Evolutionary conservation across 306 rosid genomes (phyloP), one percentile per base, ranked within the genome.

Genomic region (Cucurbita argyrosperma): DNA sequence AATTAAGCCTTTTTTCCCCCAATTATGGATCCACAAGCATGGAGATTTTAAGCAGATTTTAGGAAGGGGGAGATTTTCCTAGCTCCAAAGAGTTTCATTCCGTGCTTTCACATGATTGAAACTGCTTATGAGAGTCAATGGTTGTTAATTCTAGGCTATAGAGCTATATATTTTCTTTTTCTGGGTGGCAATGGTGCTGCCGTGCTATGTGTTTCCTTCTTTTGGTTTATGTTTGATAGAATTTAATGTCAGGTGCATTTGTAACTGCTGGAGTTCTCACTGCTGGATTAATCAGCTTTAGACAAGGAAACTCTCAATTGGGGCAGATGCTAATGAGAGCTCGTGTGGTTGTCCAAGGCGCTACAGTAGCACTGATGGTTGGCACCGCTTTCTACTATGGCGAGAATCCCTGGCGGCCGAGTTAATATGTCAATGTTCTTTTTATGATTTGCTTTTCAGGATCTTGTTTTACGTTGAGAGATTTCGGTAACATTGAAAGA

Each of bases 281-380:
- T 0, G 97, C 96, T 10, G 96, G 97, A 73, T 82, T 92, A 54
- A 84, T 92, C 57, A 92, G 96, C 77, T 92, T 92, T 84, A 82
- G 90, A 77, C 86, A 35, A 83, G 97, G 97, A 15, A 92, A 92
- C 80, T 92, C 97, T 72, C 86, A 85, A 49, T 63, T 88, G 80
- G 97, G 97, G 45, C 97, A 92, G 90, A 78, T 78, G 84, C 82
- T 92, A 76, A 92, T 92, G 97, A 85, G 97, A 83, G 96, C 95
- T 80, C 96, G 97, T 64, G 97, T 92, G 72, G 92, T 88, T 51
- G 92, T 77, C 55, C 97, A 92, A 77, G 97, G 96, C 77, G 95
- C 89, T 53, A 92, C 97, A 0, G 97, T 90, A 30, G 97, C 90
- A 0, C 95, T 92, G 67, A 89, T 92, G 97, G 96, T 89, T 64